These are phyloP conservation scores for Candida coquimbonensis DNA, from an alignment of 805 yeast species.

Conservation along the genomic window DNA sequence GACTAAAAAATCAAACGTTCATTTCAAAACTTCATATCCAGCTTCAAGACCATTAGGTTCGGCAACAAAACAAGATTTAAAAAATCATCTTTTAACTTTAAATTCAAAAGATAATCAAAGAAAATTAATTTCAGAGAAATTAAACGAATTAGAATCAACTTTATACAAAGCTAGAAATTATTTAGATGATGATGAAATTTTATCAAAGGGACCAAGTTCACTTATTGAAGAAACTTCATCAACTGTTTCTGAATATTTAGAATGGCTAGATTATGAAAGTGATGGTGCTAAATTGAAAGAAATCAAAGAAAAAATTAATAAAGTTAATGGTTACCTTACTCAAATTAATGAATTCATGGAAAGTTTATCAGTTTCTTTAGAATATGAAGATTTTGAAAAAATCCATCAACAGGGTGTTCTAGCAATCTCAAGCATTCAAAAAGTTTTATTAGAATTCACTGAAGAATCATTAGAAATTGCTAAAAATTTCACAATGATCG, in stretches of 20 bases:
- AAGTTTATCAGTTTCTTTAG: constrained; percentile 41
- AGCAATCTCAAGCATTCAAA: constrained; percentile 36
- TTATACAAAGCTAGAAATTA: constrained; percentile 61
- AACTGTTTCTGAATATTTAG: constrained; percentile 44
- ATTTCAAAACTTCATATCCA: constrained; percentile 27
- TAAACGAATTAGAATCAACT: constrained; percentile 66
- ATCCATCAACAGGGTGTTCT: constrained; percentile 37
- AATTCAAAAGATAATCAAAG: constrained; percentile 51
- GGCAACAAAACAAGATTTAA: constrained; percentile 38
- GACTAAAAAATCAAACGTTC: constrained; percentile 17
- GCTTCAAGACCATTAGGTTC: constrained; percentile 44
- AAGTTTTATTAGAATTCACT: constrained; percentile 36
- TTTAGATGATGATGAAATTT: constrained; percentile 46
- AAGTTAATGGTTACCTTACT: constrained; percentile 21
- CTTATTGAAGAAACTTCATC: constrained; percentile 31
- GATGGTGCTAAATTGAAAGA: constrained; percentile 39
- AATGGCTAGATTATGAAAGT: constrained; percentile 75
- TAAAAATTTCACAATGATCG: constrained; percentile 35
- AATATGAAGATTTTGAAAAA: constrained; percentile 35
- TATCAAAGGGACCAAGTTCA: constrained; percentile 32
- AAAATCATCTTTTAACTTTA: constrained; percentile 42
- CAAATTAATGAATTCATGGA: constrained; percentile 33
- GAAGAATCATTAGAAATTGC: constrained; percentile 38
- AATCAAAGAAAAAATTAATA: constrained; percentile 27
- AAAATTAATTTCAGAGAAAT: constrained; percentile 44